Evolutionary conservation across 768 basidiomycete species (phyloP), one percentile per base, ranked within the genome.

Genomic region (Trametes cubensis): DNA sequence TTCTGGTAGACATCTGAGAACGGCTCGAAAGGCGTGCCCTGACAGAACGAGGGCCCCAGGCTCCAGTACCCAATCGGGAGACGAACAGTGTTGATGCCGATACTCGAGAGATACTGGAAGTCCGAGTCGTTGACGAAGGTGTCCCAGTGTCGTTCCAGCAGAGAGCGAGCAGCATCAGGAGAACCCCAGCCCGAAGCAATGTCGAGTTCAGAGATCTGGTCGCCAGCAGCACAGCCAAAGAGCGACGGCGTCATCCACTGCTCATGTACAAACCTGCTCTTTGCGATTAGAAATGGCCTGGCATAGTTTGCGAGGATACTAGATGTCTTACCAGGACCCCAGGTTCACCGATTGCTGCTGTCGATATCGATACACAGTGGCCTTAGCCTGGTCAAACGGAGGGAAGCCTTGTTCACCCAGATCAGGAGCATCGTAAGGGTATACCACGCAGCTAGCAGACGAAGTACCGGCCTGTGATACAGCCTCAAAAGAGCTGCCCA

Each of bases 111-210:
- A 78, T 86, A 89, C 4, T 75, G 71, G 77, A 87, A 88, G 71
- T 93, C 91, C 1, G 76, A 72, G 45, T 87, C 81, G 7, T 74
- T 80, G 62, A 93, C 82, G 81, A 86, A 92, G 0, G 75, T 80
- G 71, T 90, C 86, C 89, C 90, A 92, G 73, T 92, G 91, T 10
- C 75, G 71, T 70, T 92, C 87, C 25, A 92, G 71, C 3, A 82
- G 73, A 2, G 80, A 74, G 10, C 79, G 80, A 47, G 86, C 82
- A 62, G 68, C 69, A 2, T 72, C 67, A 8, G 66, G 54, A 21
- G 78, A 78, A 18, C 78, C 79, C 83, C 84, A 89, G 3, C 88
- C 88, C 18, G 74, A 79, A 6, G 89, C 87, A 42, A 91, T 81
- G 69, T 90, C 88, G 39, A 86, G 70, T 69, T 90, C 89, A 2